These are phyloP conservation scores for Phytophthora litchii DNA, from an alignment of 352 stramenopile species.

Conservation along the genomic window DNA sequence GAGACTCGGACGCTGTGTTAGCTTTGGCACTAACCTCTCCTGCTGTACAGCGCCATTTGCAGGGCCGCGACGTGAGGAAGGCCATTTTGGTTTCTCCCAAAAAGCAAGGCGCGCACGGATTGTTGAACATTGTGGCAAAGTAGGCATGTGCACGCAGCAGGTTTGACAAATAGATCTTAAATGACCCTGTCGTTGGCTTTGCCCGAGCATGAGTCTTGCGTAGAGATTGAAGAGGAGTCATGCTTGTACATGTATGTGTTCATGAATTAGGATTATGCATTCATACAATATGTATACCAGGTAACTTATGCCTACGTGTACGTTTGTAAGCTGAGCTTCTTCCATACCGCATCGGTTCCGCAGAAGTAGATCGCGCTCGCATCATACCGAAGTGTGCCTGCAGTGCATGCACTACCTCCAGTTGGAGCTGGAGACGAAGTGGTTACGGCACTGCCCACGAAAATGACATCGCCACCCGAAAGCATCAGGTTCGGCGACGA, in stretches of 20 bases:
- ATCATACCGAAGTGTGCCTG: slow-evolving; percentile 43
- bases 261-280: too few relatives aligned
- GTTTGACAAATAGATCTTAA: slow-evolving; percentile 11
- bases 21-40: slow-evolving; percentile 58
- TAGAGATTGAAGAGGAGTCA: too few relatives aligned
- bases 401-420: slow-evolving; percentile 17
- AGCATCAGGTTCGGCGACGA: slow-evolving; percentile 46
- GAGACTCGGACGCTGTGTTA: slow-evolving; percentile 68
- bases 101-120: slow-evolving; percentile 74
- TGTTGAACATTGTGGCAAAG: slow-evolving; percentile 80
- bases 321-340: slow-evolving; percentile 14
- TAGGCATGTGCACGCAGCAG: slow-evolving; percentile 11
- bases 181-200: not conserved
- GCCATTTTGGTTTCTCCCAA: slow-evolving; percentile 83
- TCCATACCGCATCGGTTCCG: slow-evolving; percentile 20
- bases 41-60: slow-evolving; percentile 70
- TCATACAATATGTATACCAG: slow-evolving; percentile 6
- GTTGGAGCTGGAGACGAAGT: slow-evolving; percentile 19
- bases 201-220: too few relatives aligned
- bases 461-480: slow-evolving; percentile 35
- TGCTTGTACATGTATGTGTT: too few relatives aligned
- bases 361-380: slow-evolving; percentile 45
- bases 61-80: slow-evolving; percentile 69
- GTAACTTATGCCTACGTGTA: slow-evolving; percentile 3
- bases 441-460: slow-evolving; percentile 26